phyloP scores from a whole-genome alignment of 169 alveolate genomes.

The Plasmodium coatneyi region DNA sequence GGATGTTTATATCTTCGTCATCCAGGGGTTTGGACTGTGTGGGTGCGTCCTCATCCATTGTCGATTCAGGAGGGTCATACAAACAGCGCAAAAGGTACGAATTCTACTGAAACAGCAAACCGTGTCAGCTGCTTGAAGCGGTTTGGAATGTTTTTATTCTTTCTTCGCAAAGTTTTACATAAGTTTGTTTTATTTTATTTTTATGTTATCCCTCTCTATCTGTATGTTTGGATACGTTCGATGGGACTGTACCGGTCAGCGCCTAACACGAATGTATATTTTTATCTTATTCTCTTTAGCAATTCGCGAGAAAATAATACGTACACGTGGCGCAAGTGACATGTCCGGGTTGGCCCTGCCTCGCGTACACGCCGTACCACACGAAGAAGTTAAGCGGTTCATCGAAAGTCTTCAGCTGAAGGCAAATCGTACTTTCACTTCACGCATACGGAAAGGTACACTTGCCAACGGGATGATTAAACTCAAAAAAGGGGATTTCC shows the following conservation, averaged over 20 bases:
- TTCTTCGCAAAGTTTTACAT: neutral
- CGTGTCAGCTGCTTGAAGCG: neutral
- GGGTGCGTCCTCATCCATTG: conserved; percentile 51
- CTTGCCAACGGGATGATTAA: neutral
- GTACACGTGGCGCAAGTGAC: neutral
- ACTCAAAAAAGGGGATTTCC: neutral
- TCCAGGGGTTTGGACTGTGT: conserved; percentile 74
- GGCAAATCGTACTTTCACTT: neutral
- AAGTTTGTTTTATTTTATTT: neutral
- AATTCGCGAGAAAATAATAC: neutral
- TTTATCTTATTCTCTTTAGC: neutral
- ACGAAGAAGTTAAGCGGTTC: neutral
- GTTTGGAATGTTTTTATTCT: neutral
- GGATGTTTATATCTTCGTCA: conserved; percentile 77
- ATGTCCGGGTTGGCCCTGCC: neutral
- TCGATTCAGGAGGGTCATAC: conserved; percentile 6
- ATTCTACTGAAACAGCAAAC: neutral
- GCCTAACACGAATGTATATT: neutral
- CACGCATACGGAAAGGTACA: neutral
- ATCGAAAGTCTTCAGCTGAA: neutral
- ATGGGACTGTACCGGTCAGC: neutral
- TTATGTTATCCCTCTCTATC: neutral
- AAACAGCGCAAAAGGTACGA: neutral
- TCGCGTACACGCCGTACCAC: neutral
- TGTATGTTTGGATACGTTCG: neutral